Conservation (phyloP, 495 filamentous ascomycete genomes). For the Penicillium diatomitis region DNA sequence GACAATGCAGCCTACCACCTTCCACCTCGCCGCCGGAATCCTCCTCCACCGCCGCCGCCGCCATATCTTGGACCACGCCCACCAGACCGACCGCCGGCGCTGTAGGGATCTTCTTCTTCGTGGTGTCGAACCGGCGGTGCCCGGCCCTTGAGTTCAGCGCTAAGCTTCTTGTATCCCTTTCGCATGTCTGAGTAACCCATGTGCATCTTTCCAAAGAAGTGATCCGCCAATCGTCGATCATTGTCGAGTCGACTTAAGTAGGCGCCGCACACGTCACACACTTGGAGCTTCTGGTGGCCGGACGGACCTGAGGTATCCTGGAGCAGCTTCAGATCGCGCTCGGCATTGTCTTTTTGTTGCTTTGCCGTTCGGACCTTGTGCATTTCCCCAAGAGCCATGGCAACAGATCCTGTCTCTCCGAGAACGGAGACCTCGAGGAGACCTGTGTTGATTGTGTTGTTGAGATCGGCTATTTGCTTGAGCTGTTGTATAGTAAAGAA, state of each 20-base stretch:
- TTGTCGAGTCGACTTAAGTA: constrained; percentile 90
- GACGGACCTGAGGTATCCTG: constrained; percentile 83
- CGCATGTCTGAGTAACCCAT: constrained; percentile 97
- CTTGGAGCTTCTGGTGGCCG: constrained; percentile 95
- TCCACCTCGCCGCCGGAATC: constrained; percentile 34
- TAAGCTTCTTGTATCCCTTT: constrained; percentile 76
- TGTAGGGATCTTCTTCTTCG: constrained; percentile 43
- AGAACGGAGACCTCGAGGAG: constrained; percentile 79
- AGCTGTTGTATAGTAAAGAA: constrained; percentile 34
- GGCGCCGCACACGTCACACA: constrained; percentile 95
- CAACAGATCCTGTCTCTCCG: constrained; percentile 71
- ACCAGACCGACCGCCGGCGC: constrained; percentile 37
- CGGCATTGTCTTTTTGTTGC: constrained; percentile 71
- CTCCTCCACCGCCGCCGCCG: constrained; percentile 28
- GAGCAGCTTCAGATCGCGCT: constrained; percentile 85
- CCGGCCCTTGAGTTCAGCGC: constrained; percentile 73
- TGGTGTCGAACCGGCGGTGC: constrained; percentile 48
- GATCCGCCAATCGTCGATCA: constrained; percentile 85
- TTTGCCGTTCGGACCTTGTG: constrained; percentile 74
- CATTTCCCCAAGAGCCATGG: constrained; percentile 73
- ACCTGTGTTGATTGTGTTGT: constrained; percentile 69
- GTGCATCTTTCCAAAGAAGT: constrained; percentile 99
- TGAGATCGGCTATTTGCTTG: constrained; percentile 78
- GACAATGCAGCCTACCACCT: constrained; percentile 22
- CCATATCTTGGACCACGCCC: constrained; percentile 45